These are phyloP conservation scores for Magnusiomyces tetraspermus DNA, from an alignment of 1,139 yeast genomes.

Conservation along the genomic window DNA sequence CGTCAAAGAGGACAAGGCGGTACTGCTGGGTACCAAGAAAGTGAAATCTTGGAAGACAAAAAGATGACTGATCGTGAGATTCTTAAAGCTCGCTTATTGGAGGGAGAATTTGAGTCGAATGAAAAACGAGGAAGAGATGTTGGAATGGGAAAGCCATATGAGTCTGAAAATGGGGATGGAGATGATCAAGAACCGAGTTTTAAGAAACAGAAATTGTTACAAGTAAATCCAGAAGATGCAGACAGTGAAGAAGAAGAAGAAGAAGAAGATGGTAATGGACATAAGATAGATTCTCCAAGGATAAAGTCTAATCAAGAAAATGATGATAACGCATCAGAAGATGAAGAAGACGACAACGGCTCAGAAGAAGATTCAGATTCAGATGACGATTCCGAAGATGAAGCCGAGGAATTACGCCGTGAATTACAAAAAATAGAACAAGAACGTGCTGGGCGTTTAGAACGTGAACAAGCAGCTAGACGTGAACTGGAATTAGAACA, in stretches of 20 bases:
- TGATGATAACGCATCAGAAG: conserved; percentile 16
- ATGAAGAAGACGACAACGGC: conserved; percentile 17
- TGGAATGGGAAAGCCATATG: not conserved
- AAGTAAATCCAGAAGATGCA: conserved; percentile 11
- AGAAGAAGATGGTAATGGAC: conserved; percentile 18
- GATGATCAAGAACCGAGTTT: not conserved
- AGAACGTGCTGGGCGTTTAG: conserved; percentile 35
- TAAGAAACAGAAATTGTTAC: conserved; percentile 1
- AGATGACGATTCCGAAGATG: conserved; percentile 16
- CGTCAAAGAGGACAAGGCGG: conserved; percentile 37
- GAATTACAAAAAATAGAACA: conserved; percentile 48
- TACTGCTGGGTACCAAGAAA: conserved; percentile 14
- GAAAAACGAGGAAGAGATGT: not conserved
- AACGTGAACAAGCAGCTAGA: conserved; percentile 30
- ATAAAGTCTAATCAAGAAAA: conserved; percentile 6
- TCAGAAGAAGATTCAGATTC: conserved; percentile 19
- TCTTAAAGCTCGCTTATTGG: not conserved
- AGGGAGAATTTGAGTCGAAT: not conserved
- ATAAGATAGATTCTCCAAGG: conserved; percentile 14
- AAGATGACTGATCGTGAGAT: not conserved
- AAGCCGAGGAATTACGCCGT: conserved; percentile 33
- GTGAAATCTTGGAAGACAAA: not conserved
- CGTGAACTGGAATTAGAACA: conserved; percentile 21
- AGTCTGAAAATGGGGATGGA: not conserved
- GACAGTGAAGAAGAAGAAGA: conserved; percentile 13